Base-by-base conservation (phyloP, 164 flowering plant species). In the Berberis thunbergii region DNA sequence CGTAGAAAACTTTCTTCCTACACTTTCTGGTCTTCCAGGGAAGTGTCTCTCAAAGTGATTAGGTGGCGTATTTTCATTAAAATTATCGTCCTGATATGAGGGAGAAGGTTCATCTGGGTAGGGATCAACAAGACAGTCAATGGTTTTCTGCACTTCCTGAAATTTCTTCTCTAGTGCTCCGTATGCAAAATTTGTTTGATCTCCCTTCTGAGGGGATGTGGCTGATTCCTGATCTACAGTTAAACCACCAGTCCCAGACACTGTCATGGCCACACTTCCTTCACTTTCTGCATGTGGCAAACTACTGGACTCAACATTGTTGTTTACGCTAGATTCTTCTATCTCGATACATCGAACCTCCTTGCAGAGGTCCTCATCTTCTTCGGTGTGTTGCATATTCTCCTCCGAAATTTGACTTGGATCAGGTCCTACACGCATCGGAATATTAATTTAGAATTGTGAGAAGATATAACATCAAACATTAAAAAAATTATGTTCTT, bases 311-410 rank as follows among this genome's bases (percentile, higher is more conserved):
- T 59, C 68, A 40, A 54, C 6, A 54, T 71, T 63, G 58, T 46
- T 74, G 10, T 56, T 70, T 26, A 55, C 59, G 59, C 69, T 70
- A 3, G 70, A 53, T 6, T 79, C 79, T 66, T 83, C 82, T 46
- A 61, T 59, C 70, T 85, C 89, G 62, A 86, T 71, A 69, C 85
- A 84, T 57, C 74, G 76, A 68, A 85, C 94, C 53, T 93, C 92
- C 77, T 82, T 87, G 81, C 89, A 83, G 6, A 50, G 66, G 43
- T 73, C 89, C 63, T 83, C 86, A 45, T 78, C 74, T 68, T 66
- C 74, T 49, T 39, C 50, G 9, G 57, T 69, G 60, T 44, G 60
- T 55, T 69, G 60, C 48, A 70, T 69, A 39, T 67, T 62, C 62
- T 79, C 73, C 56, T 81, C 86, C 79, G 72, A 81, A 52, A 72